Evolutionary conservation across 2,329 filamentous ascomycete species (phyloP), one percentile per base, ranked within the genome.

Genomic region (Uncinocarpus reesii): DNA sequence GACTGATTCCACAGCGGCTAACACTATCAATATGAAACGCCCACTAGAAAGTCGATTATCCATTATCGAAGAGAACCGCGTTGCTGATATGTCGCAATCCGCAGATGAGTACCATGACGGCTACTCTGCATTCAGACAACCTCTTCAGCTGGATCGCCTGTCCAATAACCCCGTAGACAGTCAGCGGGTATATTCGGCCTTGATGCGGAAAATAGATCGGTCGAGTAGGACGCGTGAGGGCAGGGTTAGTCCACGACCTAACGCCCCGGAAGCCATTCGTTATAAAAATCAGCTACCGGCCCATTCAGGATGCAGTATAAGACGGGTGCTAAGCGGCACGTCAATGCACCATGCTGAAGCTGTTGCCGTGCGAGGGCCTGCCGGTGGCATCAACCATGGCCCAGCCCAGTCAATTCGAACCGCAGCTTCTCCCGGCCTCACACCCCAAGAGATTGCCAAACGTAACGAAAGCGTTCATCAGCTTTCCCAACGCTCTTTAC

Each of bases 1-100:
- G 71, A 66, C 71, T 29, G 62, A 72, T 52, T 72, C 71, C 2
- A 71, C 66, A 1, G 61, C 60, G n/a, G 60, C 62, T 37, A 67
- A 67, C 48, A 71, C 69, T 4, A 55, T 69, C 23, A 54, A 56
- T n/a, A 60, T 60, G 8, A 58, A 61, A 18, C 63, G 58, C 16
- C 51, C 57, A 24, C 58, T 60, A 35, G 58, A 59, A 10, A 65
- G 67, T 47, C 60, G 63, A 7, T 55, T 72, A 18, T 70, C 68
- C 10, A 63, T 71, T 29, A 70, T 73, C 24, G 59, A 69, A 43
- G 70, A 73, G 49, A 59, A 66, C 50, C 63, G 59, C 1, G 61
- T 57, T 29, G 54, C 58, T 16, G 55, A 62, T 37, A 62, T 44
- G 29, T 32, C 43, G 31, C 58, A 24, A 60, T 57, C 13, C 58